phyloP scores from a whole-genome alignment of 225 moss, liverwort and hornwort species.

The Straminergon stramineum region DNA sequence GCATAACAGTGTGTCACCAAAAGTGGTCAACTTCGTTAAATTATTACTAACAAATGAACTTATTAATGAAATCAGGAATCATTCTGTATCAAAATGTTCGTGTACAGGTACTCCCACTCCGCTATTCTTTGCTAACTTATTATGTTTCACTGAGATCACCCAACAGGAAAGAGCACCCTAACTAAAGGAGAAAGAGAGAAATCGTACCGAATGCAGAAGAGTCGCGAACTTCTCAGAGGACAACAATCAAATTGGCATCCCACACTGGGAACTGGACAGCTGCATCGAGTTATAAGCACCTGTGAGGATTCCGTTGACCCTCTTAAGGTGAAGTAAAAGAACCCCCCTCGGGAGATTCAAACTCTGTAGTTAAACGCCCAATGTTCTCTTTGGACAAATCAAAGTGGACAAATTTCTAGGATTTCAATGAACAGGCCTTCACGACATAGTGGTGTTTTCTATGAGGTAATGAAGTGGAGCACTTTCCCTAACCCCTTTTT shows the following conservation, averaged over 20 bases:
- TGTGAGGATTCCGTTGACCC: constrained; percentile 6
- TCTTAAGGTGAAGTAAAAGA: background rate
- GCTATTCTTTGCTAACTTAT: background rate
- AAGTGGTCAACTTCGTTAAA: background rate
- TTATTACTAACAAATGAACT: background rate
- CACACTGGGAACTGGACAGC: constrained; percentile 40
- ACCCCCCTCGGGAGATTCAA: constrained; percentile 10
- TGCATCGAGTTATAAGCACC: constrained; percentile 19
- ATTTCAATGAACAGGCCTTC: constrained; percentile 33
- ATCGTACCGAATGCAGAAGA: constrained; percentile 13
- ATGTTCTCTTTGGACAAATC: constrained; percentile 26
- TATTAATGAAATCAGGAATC: background rate
- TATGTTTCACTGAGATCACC: background rate
- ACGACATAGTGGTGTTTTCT: constrained; percentile 26
- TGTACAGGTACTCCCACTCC: background rate
- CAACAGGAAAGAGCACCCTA: constrained; percentile 1
- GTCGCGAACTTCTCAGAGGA: constrained; percentile 38
- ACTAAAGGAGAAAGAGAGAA: background rate
- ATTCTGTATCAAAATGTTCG: background rate
- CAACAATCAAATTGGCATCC: constrained; percentile 27
- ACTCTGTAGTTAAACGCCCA: constrained; percentile 17
- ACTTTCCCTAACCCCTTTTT: constrained; percentile 7
- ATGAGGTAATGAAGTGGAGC: constrained; percentile 24
- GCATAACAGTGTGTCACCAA: background rate
- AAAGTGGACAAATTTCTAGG: constrained; percentile 34